Evolutionary conservation across 768 basidiomycete species (phyloP).

Genomic region (Leucosporidium scottii): DNA sequence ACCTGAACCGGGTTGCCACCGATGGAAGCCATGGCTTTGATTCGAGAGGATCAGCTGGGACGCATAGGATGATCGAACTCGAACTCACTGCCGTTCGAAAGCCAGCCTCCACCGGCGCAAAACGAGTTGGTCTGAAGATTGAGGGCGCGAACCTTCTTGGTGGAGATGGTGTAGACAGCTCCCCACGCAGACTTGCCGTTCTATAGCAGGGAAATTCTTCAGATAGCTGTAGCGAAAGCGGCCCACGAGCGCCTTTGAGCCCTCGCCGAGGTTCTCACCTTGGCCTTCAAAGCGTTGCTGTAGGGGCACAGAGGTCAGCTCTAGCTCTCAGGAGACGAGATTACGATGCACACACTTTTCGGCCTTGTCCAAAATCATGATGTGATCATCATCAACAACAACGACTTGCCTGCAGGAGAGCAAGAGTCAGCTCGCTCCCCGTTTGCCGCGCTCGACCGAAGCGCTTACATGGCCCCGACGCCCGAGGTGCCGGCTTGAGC

Average conservation of each 20-base stretch:
- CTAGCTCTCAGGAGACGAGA: no score
- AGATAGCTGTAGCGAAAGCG: no score
- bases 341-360: constrained; percentile 7
- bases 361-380: constrained; percentile 35
- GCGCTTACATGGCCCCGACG: constrained; percentile 26
- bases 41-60: constrained; percentile 1
- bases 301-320: neutral
- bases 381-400: constrained; percentile 28
- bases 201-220: no score
- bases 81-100: constrained; percentile 11
- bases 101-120: constrained; percentile 38
- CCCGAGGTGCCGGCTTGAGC: neutral
- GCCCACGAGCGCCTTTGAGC: no score
- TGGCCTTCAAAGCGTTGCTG: no score
- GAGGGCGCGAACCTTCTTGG: constrained; percentile 48
- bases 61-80: constrained; percentile 11
- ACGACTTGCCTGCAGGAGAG: constrained; percentile 5
- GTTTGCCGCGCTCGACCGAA: no score
- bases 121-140: constrained; percentile 62
- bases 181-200: constrained; percentile 30
- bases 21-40: neutral
- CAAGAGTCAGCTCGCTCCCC: neutral
- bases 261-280: no score
- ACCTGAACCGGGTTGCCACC: no score
- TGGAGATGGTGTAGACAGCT: constrained; percentile 23